These are phyloP conservation scores for Leccinellum rugosiceps DNA, from an alignment of 768 basidiomycete genomes.

Conservation along the genomic window DNA sequence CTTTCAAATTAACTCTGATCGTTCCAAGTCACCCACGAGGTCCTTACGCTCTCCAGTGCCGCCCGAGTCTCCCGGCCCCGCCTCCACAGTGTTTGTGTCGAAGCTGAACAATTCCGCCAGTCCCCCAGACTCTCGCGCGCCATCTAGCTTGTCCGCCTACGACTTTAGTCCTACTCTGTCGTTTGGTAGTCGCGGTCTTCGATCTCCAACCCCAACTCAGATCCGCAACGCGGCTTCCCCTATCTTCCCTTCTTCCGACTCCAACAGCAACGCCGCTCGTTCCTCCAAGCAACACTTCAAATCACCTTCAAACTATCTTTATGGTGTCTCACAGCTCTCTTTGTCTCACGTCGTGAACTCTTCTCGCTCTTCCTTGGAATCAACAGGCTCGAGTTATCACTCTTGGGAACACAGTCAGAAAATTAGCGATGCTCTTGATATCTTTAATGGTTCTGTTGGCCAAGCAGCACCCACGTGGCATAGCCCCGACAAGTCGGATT, in stretches of 20 bases:
- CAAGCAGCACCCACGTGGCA: slow-evolving; percentile 59
- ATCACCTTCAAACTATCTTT: slow-evolving; percentile 50
- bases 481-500: slow-evolving; percentile 54
- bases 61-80: slow-evolving; percentile 56
- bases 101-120: slow-evolving; percentile 30
- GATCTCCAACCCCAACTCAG: slow-evolving; percentile 72
- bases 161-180: slow-evolving; percentile 49
- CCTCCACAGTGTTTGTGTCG: slow-evolving; percentile 24
- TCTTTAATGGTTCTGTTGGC: slow-evolving; percentile 51
- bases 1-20: slow-evolving; percentile 25
- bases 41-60: slow-evolving; percentile 54
- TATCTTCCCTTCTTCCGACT: slow-evolving; percentile 33
- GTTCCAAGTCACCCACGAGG: slow-evolving; percentile 43
- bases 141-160: slow-evolving; percentile 46
- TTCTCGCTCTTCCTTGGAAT: slow-evolving; percentile 76
- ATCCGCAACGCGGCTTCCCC: slow-evolving; percentile 52
- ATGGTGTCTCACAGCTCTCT: slow-evolving; percentile 54
- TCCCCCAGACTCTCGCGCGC: slow-evolving; percentile 39
- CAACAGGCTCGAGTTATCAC: slow-evolving; percentile 82
- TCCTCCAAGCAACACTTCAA: slow-evolving; percentile 52
- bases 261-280: slow-evolving; percentile 42
- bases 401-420: slow-evolving; percentile 64
- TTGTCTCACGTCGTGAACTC: slow-evolving; percentile 71
- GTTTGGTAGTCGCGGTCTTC: slow-evolving; percentile 38
- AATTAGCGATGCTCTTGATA: slow-evolving; percentile 48